Base-by-base conservation (phyloP, 352 stramenopile genomes). In the Phytophthora vignae region DNA sequence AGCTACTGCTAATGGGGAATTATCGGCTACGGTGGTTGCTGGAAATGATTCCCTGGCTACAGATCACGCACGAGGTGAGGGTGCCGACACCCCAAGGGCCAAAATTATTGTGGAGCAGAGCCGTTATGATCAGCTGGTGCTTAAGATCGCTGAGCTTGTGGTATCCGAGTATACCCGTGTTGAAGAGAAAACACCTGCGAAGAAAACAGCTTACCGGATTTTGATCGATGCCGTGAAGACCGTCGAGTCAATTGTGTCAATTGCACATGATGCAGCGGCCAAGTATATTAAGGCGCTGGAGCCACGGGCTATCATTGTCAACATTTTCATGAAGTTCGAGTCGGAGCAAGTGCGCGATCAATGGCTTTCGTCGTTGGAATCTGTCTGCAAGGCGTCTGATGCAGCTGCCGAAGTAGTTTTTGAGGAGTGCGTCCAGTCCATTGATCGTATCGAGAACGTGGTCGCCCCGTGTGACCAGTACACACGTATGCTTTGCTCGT, bases 191-290 rank as follows among this genome's bases (percentile, higher is more conserved):
- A 60, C 46, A 4, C 60, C 71, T 29, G 49, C 56, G 1, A 77
- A 84, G 14, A 91, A 84, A 55, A 71, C 82, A 25, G 80, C 87
- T 4, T 83, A 90, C 31, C 85, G 88, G 9, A 94, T 96, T 53
- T 78, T 96, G 50, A 86, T 96, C 29, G 87, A 97, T 69, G 88
- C 90, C 6, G 72, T 97, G 38, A 94, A 97, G 66, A 93, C 86
- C 0, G 86, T 95, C 12, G 78, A 92, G 42, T 94, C 85, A 1
- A 93, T 96, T 60, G 87, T 96, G 29, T 78, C 76, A 14, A 90
- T 92, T 63, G 83, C 83, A 12, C 78, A 78, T n/a, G 74, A 84
- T 67, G 84, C 87, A 46, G 86, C 85, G 9, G 76, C 83, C 54
- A 90, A 87, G 57, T 95, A 91, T 63, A 77, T 95, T 38, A 84